phyloP scores from a whole-genome alignment of 768 basidiomycete species.

The Kondoa malvinella region DNA sequence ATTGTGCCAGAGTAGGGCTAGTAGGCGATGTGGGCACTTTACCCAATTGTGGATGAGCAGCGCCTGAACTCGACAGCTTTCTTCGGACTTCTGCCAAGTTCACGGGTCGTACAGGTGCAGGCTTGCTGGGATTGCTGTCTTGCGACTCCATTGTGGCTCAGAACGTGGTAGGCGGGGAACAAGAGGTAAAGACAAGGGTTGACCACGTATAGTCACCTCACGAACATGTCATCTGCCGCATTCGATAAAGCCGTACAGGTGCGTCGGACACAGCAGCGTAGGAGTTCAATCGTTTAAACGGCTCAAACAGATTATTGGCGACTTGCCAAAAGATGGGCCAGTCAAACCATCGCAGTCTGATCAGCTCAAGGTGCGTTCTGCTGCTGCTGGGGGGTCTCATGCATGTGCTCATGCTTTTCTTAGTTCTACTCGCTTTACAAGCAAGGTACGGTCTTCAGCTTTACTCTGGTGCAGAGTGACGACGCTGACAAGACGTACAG shows the following conservation, averaged over 20 bases:
- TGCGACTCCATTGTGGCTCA: no score
- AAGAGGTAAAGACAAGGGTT: no score
- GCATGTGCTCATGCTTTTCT: background rate
- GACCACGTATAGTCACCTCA: no score
- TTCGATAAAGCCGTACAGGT: no score
- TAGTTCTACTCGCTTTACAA: slow-evolving; percentile 92
- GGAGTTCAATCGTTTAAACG: no score
- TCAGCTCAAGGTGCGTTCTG: slow-evolving; percentile 64
- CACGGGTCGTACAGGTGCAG: no score
- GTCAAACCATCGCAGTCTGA: slow-evolving; percentile 56
- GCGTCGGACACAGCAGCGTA: no score
- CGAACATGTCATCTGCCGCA: no score
- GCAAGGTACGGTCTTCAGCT: slow-evolving; percentile 45
- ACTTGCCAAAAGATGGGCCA: slow-evolving; percentile 45
- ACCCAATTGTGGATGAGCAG: slow-evolving; percentile 24
- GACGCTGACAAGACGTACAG: slow-evolving; percentile 34
- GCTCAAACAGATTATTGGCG: slow-evolving; percentile 45
- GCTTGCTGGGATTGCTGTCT: no score
- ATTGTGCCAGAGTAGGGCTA: no score
- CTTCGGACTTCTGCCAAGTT: no score
- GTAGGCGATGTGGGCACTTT: background rate
- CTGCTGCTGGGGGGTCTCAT: slow-evolving; percentile 8
- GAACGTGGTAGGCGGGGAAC: no score
- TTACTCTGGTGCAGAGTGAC: background rate
- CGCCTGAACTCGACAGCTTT: background rate